Base-by-base conservation (phyloP, 2,329 filamentous ascomycete genomes). In the Rhynchosporium secalis region DNA sequence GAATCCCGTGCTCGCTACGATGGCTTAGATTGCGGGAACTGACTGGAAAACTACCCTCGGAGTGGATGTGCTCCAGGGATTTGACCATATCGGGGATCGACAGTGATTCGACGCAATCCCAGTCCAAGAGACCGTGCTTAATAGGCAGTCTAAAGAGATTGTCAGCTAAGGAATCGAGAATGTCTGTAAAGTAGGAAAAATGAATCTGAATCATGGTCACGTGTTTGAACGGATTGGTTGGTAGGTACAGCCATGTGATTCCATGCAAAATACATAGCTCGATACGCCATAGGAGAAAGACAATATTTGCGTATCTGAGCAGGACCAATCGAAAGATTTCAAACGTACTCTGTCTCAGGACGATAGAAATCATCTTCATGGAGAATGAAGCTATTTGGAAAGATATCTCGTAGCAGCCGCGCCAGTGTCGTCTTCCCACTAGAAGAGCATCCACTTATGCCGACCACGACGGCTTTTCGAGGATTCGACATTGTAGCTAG, bases 321-420 rank as follows among this genome's bases (percentile, higher is more conserved):
- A 20, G 20, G 20, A 20, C 20, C 20, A 20, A 20, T 20, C 12
- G 36, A 40, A 40, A 40, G 36, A 7, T 2, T 12, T 6, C 28
- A 3, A n/a, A 76, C 82, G 72, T 71, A 91, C 83, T 92, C 83
- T 36, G 83, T 77, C 73, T 98, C 94, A 0, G 90, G 81, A 67
- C 86, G 87, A 78, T 96, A 99, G 75, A 98, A 99, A 76, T 99
- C 95, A 78, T 99, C 95, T 75, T 96, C 87, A 75, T 99, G 95
- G 28, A 99, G 82, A 72, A 98, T 90, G 72, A 92, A 94, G 15
- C 86, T 82, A 68, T 82, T 80, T 8, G 87, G 87, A 71, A 97
- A 92, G 68, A 96, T 87, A 73, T 91, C 86, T 62, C 92, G 87
- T 20, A 99, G 81, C 12, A 97, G 82, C 2, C 94, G 86, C 26